A percentile compares a stretch with the other conserved stretches of the same genome.
Conservation (phyloP, 1,284 basidiomycete species). For the Anthracocystis setariae region DNA sequence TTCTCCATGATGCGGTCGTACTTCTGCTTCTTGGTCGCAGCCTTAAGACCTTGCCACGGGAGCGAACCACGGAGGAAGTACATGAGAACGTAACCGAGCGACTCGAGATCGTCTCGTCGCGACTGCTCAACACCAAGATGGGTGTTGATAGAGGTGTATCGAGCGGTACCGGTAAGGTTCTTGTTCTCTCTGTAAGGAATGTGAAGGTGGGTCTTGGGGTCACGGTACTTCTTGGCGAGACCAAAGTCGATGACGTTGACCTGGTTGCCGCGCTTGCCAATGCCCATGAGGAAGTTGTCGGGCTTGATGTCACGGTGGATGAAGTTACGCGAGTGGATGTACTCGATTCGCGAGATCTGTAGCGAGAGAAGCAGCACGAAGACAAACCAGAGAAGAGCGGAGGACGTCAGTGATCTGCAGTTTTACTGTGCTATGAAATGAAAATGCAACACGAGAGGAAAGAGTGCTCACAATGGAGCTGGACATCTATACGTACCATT, state of each 20-base stretch:
- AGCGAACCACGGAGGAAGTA: conserved; percentile 68
- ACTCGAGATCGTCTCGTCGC: conserved; percentile 67
- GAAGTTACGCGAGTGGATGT: conserved; percentile 99
- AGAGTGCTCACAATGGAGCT: not conserved
- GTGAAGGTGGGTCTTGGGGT: conserved; percentile 98
- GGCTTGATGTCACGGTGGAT: conserved; percentile 99
- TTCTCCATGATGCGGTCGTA: conserved; percentile 69
- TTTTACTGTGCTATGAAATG: not conserved
- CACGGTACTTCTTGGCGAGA: conserved; percentile 98
- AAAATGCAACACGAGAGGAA: not conserved
- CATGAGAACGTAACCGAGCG: conserved; percentile 67
- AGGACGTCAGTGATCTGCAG: conserved; percentile 5
- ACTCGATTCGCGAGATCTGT: conserved; percentile 97
- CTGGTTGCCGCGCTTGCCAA: conserved; percentile 98
- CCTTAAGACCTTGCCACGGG: conserved; percentile 67
- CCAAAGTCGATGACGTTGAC: conserved; percentile 99
- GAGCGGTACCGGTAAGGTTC: conserved; percentile 97
- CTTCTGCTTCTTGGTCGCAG: conserved; percentile 68
- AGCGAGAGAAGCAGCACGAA: not conserved
- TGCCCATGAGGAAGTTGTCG: conserved; percentile 99
- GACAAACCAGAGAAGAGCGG: not conserved
- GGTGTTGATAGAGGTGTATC: conserved; percentile 99
- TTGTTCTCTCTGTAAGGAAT: conserved; percentile 99
- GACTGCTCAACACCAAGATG: conserved; percentile 82
- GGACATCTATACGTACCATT: conserved; percentile 74